Conservation (phyloP, 208 protist genomes). For the Kentomonas sorsogonicus region DNA sequence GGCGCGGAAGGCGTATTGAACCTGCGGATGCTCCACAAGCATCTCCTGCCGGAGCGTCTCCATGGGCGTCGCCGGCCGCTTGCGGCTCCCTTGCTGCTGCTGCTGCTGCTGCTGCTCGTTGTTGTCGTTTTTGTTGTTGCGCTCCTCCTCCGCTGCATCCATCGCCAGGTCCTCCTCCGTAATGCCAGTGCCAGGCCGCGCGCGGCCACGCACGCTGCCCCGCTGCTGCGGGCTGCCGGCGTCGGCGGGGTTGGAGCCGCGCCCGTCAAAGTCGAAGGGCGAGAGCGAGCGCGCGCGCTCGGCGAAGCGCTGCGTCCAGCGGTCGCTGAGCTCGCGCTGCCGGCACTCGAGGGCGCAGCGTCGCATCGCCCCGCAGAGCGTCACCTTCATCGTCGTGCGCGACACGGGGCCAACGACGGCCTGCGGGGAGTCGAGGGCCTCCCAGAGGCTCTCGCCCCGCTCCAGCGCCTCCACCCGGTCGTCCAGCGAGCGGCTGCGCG, state of each 20-base stretch:
- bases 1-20: slow-evolving; percentile 47
- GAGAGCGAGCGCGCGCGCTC: slow-evolving; percentile 32
- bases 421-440: slow-evolving; percentile 35
- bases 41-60: slow-evolving; percentile 49
- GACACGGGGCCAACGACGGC: slow-evolving; percentile 44
- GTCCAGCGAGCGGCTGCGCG: slow-evolving; percentile 32
- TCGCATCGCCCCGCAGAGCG: slow-evolving; percentile 63
- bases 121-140: neutral
- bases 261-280: slow-evolving; percentile 48
- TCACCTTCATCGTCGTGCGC: slow-evolving; percentile 51
- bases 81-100: no score
- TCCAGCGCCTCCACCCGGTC: slow-evolving; percentile 69
- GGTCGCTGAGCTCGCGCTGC: slow-evolving; percentile 35
- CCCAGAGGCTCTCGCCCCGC: slow-evolving; percentile 62
- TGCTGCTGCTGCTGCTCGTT: neutral
- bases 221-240: neutral
- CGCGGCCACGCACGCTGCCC: slow-evolving; percentile 1
- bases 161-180: slow-evolving; percentile 54
- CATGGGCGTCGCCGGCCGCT: slow-evolving; percentile 42
- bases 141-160: slow-evolving; percentile 22
- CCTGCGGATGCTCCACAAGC: slow-evolving; percentile 64
- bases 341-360: slow-evolving; percentile 62
- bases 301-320: slow-evolving; percentile 73
- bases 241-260: slow-evolving; percentile 25
- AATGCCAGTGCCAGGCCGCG: slow-evolving; percentile 52